Evolutionary conservation across 768 basidiomycete genomes (phyloP), one percentile per base, ranked within the genome.

Genomic region (Mycena belliarum): DNA sequence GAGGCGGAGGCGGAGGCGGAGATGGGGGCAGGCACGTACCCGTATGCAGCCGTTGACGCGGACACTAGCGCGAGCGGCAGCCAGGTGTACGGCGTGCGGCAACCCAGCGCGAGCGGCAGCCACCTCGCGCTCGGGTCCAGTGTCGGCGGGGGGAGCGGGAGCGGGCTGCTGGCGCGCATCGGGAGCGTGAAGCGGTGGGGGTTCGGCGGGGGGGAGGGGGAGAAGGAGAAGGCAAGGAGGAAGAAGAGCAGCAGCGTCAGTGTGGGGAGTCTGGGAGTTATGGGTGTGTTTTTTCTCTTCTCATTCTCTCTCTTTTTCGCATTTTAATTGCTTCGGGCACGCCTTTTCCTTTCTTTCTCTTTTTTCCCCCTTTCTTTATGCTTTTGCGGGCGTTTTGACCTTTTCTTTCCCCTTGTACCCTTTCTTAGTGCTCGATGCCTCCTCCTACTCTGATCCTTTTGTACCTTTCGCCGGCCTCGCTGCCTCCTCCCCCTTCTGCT

Each of bases 171-270:
- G 6, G 78, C 81, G 6, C 78, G 83, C 42, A 81, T 84, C 44
- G 82, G 83, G n/a, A 82, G 81, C 3, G 80, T 85, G 38, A 84
- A 82, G 71, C 78, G 72, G 63, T 84, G 82, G 82, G 75, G 59
- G 15, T 55, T 60, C 21, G 53, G 79, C 1, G 70, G 65, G 14
- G 73, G 79, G 15, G 23, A 29, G 5, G 33, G 33, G 33, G 33
- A 35, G 6, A 35, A 15, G 33, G 33, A 35, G 5, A 35, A 35
- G 16, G 26, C 48, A 37, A 32, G 55, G 58, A 69, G 77, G 48
- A 73, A 77, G 60, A 59, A 61, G 52, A 46, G 62, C 16, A 53
- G 54, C 35, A 63, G 62, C 14, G 48, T 63, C n/a, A 63, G 61
- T 45, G 61, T 63, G 3, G 58, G 33, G 50, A 63, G 62, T 32